phyloP scores from a whole-genome alignment of 2,329 filamentous ascomycete species.

The Fusarium nanum region DNA sequence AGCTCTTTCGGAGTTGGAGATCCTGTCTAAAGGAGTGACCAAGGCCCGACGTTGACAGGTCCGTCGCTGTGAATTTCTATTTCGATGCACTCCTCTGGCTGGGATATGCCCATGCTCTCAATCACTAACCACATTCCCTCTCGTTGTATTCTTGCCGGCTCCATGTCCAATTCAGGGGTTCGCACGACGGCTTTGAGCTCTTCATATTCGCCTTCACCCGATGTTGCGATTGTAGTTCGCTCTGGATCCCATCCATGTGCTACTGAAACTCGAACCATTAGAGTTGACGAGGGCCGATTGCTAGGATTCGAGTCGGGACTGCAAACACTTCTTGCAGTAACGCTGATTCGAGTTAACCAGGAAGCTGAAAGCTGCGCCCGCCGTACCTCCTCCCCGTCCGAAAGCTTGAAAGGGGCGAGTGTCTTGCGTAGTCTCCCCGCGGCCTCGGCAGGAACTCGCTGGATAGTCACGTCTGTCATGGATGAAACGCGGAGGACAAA shows the following conservation, averaged over 20 bases:
- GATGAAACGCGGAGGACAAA: slow-evolving; percentile 83
- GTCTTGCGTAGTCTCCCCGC: slow-evolving; percentile 77
- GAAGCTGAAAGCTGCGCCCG: slow-evolving; percentile 55
- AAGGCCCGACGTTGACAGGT: slow-evolving; percentile 56
- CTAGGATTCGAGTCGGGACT: slow-evolving; percentile 36
- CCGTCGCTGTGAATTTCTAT: slow-evolving; percentile 65
- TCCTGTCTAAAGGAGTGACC: slow-evolving; percentile 52
- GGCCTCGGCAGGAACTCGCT: slow-evolving; percentile 74
- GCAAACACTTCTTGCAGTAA: slow-evolving; percentile 49
- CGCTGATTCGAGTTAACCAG: slow-evolving; percentile 68
- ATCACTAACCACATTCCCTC: slow-evolving; percentile 82
- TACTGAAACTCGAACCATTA: slow-evolving; percentile 74
- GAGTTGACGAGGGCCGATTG: slow-evolving; percentile 58
- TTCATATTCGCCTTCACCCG: slow-evolving; percentile 78
- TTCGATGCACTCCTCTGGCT: slow-evolving; percentile 58
- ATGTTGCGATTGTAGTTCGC: slow-evolving; percentile 71
- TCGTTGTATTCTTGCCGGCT: slow-evolving; percentile 66
- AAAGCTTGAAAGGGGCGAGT: slow-evolving; percentile 67
- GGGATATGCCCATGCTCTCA: slow-evolving; percentile 76
- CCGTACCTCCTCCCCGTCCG: slow-evolving; percentile 53
- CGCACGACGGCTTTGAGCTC: slow-evolving; percentile 75
- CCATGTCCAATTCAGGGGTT: slow-evolving; percentile 79
- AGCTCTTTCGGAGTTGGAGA: neutral
- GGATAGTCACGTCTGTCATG: slow-evolving; percentile 65
- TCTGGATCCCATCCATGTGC: slow-evolving; percentile 79